phyloP scores from a whole-genome alignment of 768 basidiomycete species.

The Hydnum rufescens region DNA sequence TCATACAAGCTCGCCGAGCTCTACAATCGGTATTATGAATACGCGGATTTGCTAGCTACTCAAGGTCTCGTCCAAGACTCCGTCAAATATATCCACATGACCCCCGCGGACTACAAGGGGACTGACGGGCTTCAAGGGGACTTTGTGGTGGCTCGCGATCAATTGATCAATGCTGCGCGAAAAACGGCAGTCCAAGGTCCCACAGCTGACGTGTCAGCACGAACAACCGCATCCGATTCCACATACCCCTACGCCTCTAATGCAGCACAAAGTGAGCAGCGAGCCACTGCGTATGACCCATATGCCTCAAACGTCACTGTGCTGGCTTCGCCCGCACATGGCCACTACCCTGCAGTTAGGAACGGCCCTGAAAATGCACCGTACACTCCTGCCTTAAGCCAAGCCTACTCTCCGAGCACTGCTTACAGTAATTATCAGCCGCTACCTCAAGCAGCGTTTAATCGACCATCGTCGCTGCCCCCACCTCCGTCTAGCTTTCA shows the following conservation, averaged over 20 bases:
- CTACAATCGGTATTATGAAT: slow-evolving; percentile 91
- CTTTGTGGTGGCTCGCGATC: slow-evolving; percentile 26
- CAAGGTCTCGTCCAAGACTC: slow-evolving; percentile 84
- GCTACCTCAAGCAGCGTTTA: background rate
- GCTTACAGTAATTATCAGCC: slow-evolving; percentile 20
- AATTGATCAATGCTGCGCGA: slow-evolving; percentile 24
- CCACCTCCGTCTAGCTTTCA: slow-evolving; percentile 17
- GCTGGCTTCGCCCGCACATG: slow-evolving; percentile 12
- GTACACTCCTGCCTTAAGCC: background rate
- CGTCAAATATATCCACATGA: slow-evolving; percentile 54
- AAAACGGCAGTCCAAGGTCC: slow-evolving; percentile 13
- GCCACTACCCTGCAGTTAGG: background rate
- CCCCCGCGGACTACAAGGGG: slow-evolving; percentile 60
- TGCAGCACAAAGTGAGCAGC: slow-evolving; percentile 11
- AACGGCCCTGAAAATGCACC: slow-evolving; percentile 9
- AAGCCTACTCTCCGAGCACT: slow-evolving; percentile 6
- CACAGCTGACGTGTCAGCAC: slow-evolving; percentile 12
- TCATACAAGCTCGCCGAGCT: slow-evolving; percentile 67
- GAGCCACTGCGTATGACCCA: slow-evolving; percentile 8
- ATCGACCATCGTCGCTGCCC: slow-evolving; percentile 22
- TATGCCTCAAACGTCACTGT: slow-evolving; percentile 5
- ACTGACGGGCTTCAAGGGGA: slow-evolving; percentile 21
- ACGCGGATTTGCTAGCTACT: slow-evolving; percentile 74
- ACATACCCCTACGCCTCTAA: slow-evolving; percentile 1
- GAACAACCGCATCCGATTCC: slow-evolving; percentile 8